phyloP scores from a whole-genome alignment of 2,329 filamentous ascomycete species.

The Monosporascus sp. region DNA sequence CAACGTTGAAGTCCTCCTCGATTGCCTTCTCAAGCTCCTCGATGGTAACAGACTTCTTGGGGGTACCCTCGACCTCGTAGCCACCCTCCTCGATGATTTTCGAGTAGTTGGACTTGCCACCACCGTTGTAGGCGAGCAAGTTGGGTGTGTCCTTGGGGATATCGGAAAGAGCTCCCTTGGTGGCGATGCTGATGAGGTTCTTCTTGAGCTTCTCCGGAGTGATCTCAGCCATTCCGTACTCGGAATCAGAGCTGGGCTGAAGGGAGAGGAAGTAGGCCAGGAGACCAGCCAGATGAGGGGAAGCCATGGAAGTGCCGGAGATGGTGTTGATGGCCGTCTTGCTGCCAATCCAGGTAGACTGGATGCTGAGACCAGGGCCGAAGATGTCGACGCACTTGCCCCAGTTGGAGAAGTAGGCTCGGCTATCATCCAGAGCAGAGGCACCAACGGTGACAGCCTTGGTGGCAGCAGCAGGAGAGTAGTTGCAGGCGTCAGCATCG shows the following conservation, averaged over 20 bases:
- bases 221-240: conserved; percentile 83
- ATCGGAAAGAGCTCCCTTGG: conserved; percentile 69
- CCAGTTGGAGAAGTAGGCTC: conserved; percentile 99
- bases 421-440: conserved; percentile 86
- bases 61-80: conserved; percentile 52
- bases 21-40: conserved; percentile 57
- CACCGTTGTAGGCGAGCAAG: conserved; percentile 98
- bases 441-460: conserved; percentile 95
- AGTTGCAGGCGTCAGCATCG: conserved; percentile 98
- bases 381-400: conserved; percentile 99
- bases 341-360: conserved; percentile 97
- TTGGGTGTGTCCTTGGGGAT: conserved; percentile 85
- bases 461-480: conserved; percentile 88
- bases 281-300: conserved; percentile 92
- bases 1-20: conserved; percentile 55
- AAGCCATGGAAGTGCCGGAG: conserved; percentile 98
- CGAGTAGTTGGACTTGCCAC: conserved; percentile 86
- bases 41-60: conserved; percentile 39
- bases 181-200: conserved; percentile 78
- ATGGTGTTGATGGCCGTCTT: conserved; percentile 97
- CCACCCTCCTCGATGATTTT: conserved; percentile 71
- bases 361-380: conserved; percentile 91
- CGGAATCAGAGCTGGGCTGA: conserved; percentile 83
- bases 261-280: conserved; percentile 97
- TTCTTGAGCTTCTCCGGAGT: conserved; percentile 93